Percentiles rank a stretch among this genome's conserved stretches.
These are phyloP conservation scores for Kazachstania africana DNA, from an alignment of 805 yeast species.

Conservation along the genomic window DNA sequence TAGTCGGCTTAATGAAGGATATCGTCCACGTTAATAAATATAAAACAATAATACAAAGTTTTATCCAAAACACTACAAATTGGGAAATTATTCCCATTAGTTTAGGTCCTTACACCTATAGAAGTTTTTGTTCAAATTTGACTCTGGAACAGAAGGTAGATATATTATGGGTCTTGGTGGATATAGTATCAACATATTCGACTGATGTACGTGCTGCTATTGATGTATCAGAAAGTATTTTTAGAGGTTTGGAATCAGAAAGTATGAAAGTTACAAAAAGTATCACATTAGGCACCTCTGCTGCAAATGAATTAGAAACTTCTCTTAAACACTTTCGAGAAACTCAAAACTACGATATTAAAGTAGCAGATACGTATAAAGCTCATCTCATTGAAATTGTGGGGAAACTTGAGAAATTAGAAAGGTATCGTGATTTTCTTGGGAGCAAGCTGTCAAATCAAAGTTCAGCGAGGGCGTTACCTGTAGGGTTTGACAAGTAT, in stretches of 20 bases:
- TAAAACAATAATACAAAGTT: constrained; percentile 31
- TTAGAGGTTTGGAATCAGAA: too few relatives aligned
- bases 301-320: too few relatives aligned
- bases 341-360: too few relatives aligned
- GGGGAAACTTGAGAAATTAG: not conserved
- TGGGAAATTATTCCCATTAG: constrained; percentile 39
- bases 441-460: not conserved
- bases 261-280: constrained; percentile 2
- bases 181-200: constrained; percentile 32
- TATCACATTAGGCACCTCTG: not conserved
- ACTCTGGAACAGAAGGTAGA: constrained; percentile 41
- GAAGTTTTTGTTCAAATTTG: constrained; percentile 45
- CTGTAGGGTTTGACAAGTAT: not conserved
- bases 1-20: constrained; percentile 52
- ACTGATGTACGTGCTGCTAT: constrained; percentile 14
- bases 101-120: constrained; percentile 8
- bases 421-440: not conserved
- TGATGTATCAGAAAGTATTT: constrained; percentile 11
- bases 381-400: not conserved
- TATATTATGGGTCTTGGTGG: constrained; percentile 48
- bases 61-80: constrained; percentile 38
- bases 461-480: not conserved
- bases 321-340: not conserved
- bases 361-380: not conserved
- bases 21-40: constrained; percentile 18